Conservation (phyloP, 2,329 filamentous ascomycete genomes). For the Aureobasidium sp. region DNA sequence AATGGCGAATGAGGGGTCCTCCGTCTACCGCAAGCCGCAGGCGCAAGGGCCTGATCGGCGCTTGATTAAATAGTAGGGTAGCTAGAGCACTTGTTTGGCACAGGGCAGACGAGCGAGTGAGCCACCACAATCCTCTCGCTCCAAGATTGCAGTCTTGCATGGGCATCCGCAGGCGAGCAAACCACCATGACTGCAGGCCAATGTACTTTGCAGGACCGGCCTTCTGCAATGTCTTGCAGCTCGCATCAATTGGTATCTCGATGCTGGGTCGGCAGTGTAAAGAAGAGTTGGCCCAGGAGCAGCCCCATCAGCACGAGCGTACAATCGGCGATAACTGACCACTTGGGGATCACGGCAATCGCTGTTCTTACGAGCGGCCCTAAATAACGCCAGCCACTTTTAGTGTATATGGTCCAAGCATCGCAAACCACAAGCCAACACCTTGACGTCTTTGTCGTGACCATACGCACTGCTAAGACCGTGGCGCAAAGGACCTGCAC, state of each 20-base stretch:
- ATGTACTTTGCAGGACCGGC: background rate
- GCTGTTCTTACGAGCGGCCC: background rate
- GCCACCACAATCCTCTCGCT: background rate
- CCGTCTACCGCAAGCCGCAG: conserved; percentile 8
- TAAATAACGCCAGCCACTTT: conserved; percentile 9
- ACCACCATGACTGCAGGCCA: conserved; percentile 9
- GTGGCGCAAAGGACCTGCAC: background rate
- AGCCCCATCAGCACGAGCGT: conserved; percentile 3
- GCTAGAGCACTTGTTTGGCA: conserved; percentile 3
- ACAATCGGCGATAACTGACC: conserved; percentile 10
- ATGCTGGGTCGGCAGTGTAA: conserved; percentile 9
- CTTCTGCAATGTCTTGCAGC: conserved; percentile 11
- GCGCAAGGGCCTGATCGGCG: conserved; percentile 13
- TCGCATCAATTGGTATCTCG: background rate
- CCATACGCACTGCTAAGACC: background rate
- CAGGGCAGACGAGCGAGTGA: conserved; percentile 2
- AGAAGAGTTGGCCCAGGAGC: conserved; percentile 5
- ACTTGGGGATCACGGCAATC: background rate
- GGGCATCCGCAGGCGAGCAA: background rate
- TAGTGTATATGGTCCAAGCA: conserved; percentile 9
- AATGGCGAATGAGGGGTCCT: conserved; percentile 14
- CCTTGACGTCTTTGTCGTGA: background rate
- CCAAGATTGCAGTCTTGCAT: background rate
- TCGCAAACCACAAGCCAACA: conserved; percentile 1
- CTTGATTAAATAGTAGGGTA: conserved; percentile 3